Evolutionary conservation across 768 basidiomycete genomes (phyloP).

Genomic region (Mrakia blollopis): DNA sequence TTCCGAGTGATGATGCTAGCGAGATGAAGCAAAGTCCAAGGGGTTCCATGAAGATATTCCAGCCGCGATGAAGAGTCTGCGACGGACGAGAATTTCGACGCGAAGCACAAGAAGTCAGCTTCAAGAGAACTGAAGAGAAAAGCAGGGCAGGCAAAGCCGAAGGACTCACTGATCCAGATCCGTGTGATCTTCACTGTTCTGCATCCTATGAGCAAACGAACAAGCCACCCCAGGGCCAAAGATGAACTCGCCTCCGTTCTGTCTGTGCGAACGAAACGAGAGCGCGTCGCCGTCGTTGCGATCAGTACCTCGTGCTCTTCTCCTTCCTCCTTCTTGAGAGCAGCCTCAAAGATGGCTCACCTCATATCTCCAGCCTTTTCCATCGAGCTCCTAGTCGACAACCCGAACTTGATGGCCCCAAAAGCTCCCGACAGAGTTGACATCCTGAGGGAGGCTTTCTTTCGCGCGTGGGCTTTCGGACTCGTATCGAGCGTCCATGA

Average conservation of each 20-base stretch:
- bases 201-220: slow-evolving; percentile 12
- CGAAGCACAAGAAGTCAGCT: too few species aligned
- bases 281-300: neutral
- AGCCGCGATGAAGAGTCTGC: too few species aligned
- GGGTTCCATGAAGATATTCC: too few species aligned
- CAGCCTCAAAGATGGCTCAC: neutral
- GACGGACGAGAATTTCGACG: too few species aligned
- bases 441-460: slow-evolving; percentile 17
- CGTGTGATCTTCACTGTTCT: slow-evolving; percentile 16
- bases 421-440: neutral
- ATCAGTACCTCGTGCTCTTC: neutral
- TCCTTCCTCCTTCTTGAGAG: neutral
- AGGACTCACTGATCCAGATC: slow-evolving; percentile 1
- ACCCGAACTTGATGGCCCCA: neutral
- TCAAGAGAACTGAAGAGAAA: too few species aligned
- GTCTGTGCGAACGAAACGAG: neutral
- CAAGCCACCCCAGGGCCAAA: neutral
- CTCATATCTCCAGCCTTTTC: neutral
- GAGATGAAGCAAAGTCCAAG: too few species aligned
- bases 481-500: slow-evolving; percentile 5
- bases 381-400: neutral
- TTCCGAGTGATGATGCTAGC: too few species aligned
- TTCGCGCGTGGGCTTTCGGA: neutral
- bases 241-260: slow-evolving; percentile 29
- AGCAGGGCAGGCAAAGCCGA: too few species aligned